phyloP scores from a whole-genome alignment of 2,329 filamentous ascomycete genomes.

The Calonectria ilicicola region DNA sequence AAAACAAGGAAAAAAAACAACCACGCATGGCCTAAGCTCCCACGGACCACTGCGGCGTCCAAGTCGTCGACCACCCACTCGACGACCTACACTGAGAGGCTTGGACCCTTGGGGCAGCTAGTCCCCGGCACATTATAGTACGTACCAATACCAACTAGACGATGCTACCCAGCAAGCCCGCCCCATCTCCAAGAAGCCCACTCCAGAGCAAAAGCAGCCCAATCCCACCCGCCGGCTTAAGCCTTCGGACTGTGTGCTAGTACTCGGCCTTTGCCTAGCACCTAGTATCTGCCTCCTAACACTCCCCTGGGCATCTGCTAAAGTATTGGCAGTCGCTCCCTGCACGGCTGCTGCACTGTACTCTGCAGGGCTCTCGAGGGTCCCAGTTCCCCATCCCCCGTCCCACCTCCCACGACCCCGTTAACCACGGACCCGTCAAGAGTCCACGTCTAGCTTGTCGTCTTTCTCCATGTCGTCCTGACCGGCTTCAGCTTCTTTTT shows the following conservation, averaged over 20 bases:
- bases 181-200: conserved; percentile 36
- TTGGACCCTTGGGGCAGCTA: conserved; percentile 16
- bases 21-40: conserved; percentile 35
- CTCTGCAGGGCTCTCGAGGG: conserved; percentile 20
- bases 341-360: conserved; percentile 10
- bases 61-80: conserved; percentile 19
- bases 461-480: conserved; percentile 34
- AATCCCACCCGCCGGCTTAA: conserved; percentile 32
- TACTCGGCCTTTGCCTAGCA: conserved; percentile 1
- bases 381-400: conserved; percentile 34
- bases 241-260: conserved; percentile 1
- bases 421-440: conserved; percentile 27
- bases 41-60: conserved; percentile 23
- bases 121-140: conserved; percentile 1
- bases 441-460: conserved; percentile 30
- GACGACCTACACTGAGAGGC: conserved; percentile 11
- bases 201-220: conserved; percentile 23
- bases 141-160: neutral
- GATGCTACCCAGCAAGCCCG: conserved; percentile 31
- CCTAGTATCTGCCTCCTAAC: neutral
- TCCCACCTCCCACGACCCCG: conserved; percentile 26
- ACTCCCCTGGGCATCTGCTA: neutral
- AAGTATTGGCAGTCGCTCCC: conserved; percentile 4
- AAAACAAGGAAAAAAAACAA: conserved; percentile 26
- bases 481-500: conserved; percentile 29